Evolutionary conservation across 2,329 filamentous ascomycete genomes (phyloP).

Genomic region (Rhynchosporium graminicola): DNA sequence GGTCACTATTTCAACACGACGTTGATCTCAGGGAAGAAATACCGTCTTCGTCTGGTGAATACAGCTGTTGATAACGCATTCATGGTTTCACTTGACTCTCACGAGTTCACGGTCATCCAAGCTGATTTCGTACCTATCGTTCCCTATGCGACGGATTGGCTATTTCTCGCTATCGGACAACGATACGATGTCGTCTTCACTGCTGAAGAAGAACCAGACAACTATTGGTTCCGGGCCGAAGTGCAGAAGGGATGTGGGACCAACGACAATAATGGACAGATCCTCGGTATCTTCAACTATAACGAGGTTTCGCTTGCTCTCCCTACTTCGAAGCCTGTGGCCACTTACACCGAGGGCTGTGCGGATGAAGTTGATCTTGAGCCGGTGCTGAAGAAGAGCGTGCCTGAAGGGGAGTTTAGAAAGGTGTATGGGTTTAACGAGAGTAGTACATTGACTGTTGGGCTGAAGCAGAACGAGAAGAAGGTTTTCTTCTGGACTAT

Average conservation of each 20-base stretch:
- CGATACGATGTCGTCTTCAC: conserved; percentile 47
- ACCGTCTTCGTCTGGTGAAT: conserved; percentile 51
- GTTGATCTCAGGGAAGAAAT: conserved; percentile 42
- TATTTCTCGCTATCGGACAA: conserved; percentile 62
- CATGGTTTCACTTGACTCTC: conserved; percentile 52
- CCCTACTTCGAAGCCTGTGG: conserved; percentile 8
- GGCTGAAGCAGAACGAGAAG: conserved; percentile 8
- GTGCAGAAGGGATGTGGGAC: conserved; percentile 19
- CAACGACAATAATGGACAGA: conserved; percentile 26
- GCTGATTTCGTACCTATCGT: conserved; percentile 61
- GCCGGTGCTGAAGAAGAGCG: conserved; percentile 18
- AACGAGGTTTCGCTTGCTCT: conserved; percentile 11
- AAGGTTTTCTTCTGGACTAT: conserved; percentile 21
- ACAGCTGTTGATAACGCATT: conserved; percentile 46
- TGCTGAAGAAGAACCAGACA: conserved; percentile 46
- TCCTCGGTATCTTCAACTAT: conserved; percentile 27
- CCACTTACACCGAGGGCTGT: conserved; percentile 1
- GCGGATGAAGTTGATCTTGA: conserved; percentile 19
- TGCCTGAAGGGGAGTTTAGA: conserved; percentile 11
- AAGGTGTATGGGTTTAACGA: conserved; percentile 4
- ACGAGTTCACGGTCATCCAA: conserved; percentile 59
- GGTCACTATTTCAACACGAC: conserved; percentile 39
- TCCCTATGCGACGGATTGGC: conserved; percentile 61
- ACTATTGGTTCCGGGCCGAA: conserved; percentile 50
- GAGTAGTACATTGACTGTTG: conserved; percentile 8